Base-by-base conservation (phyloP, 106 monocot genomes). In the Iris macrosiphon region DNA sequence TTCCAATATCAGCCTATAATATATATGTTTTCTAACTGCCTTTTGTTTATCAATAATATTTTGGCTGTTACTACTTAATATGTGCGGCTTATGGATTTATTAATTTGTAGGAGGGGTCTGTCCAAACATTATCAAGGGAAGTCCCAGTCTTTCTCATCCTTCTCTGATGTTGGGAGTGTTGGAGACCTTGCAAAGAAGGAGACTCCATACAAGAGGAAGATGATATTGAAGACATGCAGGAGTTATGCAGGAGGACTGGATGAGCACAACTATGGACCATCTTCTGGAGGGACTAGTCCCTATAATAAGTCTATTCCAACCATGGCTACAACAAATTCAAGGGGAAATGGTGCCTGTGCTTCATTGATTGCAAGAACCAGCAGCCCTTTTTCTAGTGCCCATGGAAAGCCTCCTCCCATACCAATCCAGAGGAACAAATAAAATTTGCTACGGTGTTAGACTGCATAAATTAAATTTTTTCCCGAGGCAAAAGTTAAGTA, bases 151-250 rank as follows among this genome's bases (percentile, higher is more conserved):
- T 77, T 77, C 48, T 65, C 71, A 26, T 71, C 71, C 3, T 59
- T 71, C 15, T 52, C 64, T 0, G 47, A 72, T 16, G 71, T 61
- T 18, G 66, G 18, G 7, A 55, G 26, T 12, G 25, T 66, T 4
- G 65, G 62, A 22, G 77, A 77, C 49, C 71, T 77, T 8, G 60
- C 77, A 1, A 77, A 77, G 60, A 77, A 77, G 26, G 54, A 71
- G 27, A 38, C 16, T 0, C 57, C 40, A n/a, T 45, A 64, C 31
- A 61, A 60, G 26, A 40, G 20, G 32, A 55, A 25, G 23, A 66
- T 23, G 52, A 55, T 14, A 41, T 31, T 39, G 58, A 71, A 77
- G 54, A 13, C 71, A 7, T 45, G 52, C 65, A 71, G 51, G 61
- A 60, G 77, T 39, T 66, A 61, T 34, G 77, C 34, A 15, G 23